phyloP scores from a whole-genome alignment of 768 basidiomycete genomes.

The Termitomyces sp. region DNA sequence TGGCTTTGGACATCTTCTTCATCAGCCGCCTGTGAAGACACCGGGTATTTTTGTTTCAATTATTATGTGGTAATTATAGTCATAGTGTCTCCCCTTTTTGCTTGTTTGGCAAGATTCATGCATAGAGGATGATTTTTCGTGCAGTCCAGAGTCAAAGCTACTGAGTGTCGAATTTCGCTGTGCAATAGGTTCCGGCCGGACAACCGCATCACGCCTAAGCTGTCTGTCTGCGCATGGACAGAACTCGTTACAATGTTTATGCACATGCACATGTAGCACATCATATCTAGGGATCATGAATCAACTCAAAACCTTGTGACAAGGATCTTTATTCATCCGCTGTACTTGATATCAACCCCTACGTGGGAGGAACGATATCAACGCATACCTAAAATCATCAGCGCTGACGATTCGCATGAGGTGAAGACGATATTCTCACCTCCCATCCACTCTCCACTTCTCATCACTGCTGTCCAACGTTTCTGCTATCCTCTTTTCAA shows the following conservation, averaged over 20 bases:
- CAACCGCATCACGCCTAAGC: neutral
- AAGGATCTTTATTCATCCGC: neutral
- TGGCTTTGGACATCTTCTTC: too few relatives aligned
- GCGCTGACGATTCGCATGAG: neutral
- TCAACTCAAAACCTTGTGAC: too few relatives aligned
- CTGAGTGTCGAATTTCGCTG: too few relatives aligned
- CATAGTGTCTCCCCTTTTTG: too few relatives aligned
- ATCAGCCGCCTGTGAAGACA: too few relatives aligned
- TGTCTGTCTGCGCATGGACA: neutral
- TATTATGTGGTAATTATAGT: too few relatives aligned
- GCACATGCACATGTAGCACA: neutral
- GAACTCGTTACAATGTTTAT: neutral
- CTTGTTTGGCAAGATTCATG: too few relatives aligned
- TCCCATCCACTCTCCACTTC: conserved; percentile 78
- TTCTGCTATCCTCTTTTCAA: conserved; percentile 64
- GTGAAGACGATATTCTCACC: conserved; percentile 37
- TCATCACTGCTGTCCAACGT: conserved; percentile 57
- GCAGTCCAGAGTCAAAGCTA: too few relatives aligned
- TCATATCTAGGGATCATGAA: neutral
- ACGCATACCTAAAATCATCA: conserved; percentile 34
- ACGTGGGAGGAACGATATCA: conserved; percentile 21
- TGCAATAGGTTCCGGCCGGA: neutral
- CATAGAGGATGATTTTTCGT: too few relatives aligned
- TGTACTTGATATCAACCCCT: neutral
- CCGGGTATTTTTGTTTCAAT: too few relatives aligned